Evolutionary conservation across 2,329 filamentous ascomycete genomes (phyloP).

Genomic region (Monilinia laxa): DNA sequence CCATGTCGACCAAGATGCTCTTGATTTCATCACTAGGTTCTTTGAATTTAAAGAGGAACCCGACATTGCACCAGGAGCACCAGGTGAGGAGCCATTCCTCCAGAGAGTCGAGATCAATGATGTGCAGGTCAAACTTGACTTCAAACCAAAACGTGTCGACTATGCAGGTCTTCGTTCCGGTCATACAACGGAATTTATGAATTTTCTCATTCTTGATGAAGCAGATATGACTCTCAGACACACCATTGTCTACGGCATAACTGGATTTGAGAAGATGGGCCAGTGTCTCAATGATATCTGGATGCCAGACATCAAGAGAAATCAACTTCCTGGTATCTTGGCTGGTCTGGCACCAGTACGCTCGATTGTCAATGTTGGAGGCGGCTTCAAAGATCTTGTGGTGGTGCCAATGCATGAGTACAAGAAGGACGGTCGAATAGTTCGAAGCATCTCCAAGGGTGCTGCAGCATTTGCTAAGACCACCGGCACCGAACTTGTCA

Average conservation of each 20-base stretch:
- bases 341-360: slow-evolving; percentile 88
- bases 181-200: slow-evolving; percentile 97
- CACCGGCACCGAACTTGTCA: slow-evolving; percentile 91
- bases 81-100: slow-evolving; percentile 78
- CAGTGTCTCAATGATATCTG: slow-evolving; percentile 92
- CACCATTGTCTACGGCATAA: slow-evolving; percentile 88
- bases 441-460: slow-evolving; percentile 89
- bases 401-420: slow-evolving; percentile 92
- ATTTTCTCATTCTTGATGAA: slow-evolving; percentile 89
- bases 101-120: slow-evolving; percentile 86
- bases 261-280: slow-evolving; percentile 86
- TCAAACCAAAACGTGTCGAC: slow-evolving; percentile 97
- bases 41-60: slow-evolving; percentile 94
- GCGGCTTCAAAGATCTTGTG: slow-evolving; percentile 80
- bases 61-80: slow-evolving; percentile 53
- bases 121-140: slow-evolving; percentile 83
- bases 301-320: slow-evolving; percentile 88
- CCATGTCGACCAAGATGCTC: slow-evolving; percentile 94
- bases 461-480: slow-evolving; percentile 87
- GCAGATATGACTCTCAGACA: slow-evolving; percentile 83
- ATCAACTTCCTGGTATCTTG: slow-evolving; percentile 85
- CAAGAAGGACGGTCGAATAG: slow-evolving; percentile 85
- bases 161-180: slow-evolving; percentile 90
- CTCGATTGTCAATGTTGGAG: slow-evolving; percentile 86
- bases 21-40: slow-evolving; percentile 96